phyloP scores from a whole-genome alignment of 1,284 basidiomycete genomes.

The Trametes sp. region DNA sequence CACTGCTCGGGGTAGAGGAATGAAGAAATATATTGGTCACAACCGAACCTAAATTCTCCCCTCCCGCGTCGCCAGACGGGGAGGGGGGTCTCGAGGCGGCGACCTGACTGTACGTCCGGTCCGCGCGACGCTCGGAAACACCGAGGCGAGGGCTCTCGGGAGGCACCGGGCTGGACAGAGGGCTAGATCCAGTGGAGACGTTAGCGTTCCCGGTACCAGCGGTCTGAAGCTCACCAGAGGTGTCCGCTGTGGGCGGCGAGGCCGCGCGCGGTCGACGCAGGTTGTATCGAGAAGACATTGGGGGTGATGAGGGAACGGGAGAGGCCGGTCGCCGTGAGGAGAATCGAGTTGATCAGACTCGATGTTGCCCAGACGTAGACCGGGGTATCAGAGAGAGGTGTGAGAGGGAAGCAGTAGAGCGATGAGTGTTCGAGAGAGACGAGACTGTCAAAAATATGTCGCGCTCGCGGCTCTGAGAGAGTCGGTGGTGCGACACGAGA shows the following conservation, averaged over 20 bases:
- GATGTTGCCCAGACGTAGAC: constrained; percentile 5
- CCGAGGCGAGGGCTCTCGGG: constrained; percentile 6
- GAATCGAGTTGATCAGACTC: constrained; percentile 13
- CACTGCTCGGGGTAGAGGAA: background rate
- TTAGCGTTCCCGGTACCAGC: background rate
- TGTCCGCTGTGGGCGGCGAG: background rate
- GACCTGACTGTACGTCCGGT: constrained; percentile 9
- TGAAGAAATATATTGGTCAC: background rate
- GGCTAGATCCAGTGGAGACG: background rate
- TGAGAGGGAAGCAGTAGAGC: constrained; percentile 2
- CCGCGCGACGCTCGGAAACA: constrained; percentile 1
- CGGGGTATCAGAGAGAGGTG: background rate
- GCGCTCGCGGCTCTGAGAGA: background rate
- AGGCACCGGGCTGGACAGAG: background rate
- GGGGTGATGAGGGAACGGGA: background rate
- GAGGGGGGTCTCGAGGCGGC: constrained; percentile 9
- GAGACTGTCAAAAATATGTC: too few relatives aligned
- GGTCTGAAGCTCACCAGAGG: background rate
- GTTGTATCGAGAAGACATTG: constrained; percentile 6
- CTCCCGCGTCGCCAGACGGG: background rate
- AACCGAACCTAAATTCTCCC: background rate
- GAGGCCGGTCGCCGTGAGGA: constrained; percentile 7
- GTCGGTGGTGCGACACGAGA: background rate
- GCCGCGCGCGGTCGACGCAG: background rate
- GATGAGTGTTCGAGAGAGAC: constrained; percentile 5